Base-by-base conservation (phyloP, 2,329 filamentous ascomycete species). In the Xylaria sp. region DNA sequence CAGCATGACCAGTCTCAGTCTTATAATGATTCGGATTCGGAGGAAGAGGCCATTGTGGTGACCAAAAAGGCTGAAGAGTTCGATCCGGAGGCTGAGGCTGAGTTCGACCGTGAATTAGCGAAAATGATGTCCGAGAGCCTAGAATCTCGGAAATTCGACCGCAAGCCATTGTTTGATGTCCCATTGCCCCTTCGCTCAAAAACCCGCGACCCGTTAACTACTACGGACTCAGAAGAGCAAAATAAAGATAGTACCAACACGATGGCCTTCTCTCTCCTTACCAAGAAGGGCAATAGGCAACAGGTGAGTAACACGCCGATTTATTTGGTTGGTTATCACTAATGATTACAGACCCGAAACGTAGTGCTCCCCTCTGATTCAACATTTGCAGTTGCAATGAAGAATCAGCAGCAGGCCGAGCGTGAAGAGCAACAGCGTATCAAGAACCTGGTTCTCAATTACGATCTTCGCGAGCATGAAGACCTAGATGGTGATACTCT, bases 81-180 rank as follows among this genome's bases (percentile, higher is more conserved):
- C 65, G 94, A 99, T 72, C 94, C 95, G 0, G 94, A 97, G 81
- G 93, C 91, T 46, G 96, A 99, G 76, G 96, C 95, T 7, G 96
- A 99, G 48, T 99, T 99, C 78, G 97, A 99, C 77, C 93, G 95
- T 74, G 96, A 98, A 80, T 96, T 97, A 79, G 94, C 96, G 43
- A 97, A 97, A 80, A 92, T 99, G 89, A 98, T 99, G 95, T 89
- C 94, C 59, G 96, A 99, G 80, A 97, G 95, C 81, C 83, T 97
- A 75, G 96, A 99, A 73, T 97, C 95, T 4, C 90, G 96, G 74
- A 97, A 97, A 76, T 97, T 97, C 73, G 96, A 99, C 77, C 92
- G 96, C 70, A 97, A 97, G 81, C 90, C 93, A 32, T 87, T 96
- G 60, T 97, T 99, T 76, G 97, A 99, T 78, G 93, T 98, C n/a